phyloP scores from a whole-genome alignment of 352 stramenopile species.

The Globisporangium takayamanum region DNA sequence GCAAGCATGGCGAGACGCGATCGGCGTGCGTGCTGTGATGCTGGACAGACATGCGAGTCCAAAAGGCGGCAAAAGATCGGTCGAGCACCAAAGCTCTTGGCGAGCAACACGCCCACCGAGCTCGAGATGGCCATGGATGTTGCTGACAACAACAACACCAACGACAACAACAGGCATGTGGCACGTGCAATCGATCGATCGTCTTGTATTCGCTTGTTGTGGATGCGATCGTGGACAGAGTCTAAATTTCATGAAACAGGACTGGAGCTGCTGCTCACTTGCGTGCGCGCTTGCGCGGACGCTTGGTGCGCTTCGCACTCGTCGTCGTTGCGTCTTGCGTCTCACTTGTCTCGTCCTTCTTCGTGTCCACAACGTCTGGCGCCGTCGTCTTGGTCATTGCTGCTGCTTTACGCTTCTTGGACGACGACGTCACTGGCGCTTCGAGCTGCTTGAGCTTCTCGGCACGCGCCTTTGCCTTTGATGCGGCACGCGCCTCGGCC shows the following conservation, averaged over 20 bases:
- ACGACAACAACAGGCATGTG: too few species aligned
- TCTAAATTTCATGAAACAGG: background rate
- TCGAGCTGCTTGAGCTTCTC: conserved; percentile 12
- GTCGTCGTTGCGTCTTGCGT: background rate
- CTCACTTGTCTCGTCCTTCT: background rate
- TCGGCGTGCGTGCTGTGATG: too few species aligned
- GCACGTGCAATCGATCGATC: too few species aligned
- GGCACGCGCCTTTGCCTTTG: conserved; percentile 6
- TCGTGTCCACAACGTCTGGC: background rate
- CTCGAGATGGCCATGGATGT: too few species aligned
- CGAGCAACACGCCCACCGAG: too few species aligned
- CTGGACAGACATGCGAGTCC: too few species aligned
- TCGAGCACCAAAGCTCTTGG: too few species aligned
- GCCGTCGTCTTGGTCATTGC: background rate
- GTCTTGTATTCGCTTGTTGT: too few species aligned
- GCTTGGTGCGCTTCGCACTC: conserved; percentile 1
- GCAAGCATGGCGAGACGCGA: too few species aligned
- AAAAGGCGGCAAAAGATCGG: too few species aligned
- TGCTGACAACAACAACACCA: too few species aligned
- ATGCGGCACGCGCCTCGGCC: conserved; percentile 3
- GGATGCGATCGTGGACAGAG: too few species aligned
- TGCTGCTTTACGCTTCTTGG: conserved; percentile 4
- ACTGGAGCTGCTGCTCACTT: background rate
- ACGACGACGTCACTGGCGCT: background rate
- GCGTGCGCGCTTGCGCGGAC: conserved; percentile 4